These are phyloP conservation scores for Auxenochlorella pyrenoidosa DNA, from an alignment of 139 green algal species.

Conservation along the genomic window DNA sequence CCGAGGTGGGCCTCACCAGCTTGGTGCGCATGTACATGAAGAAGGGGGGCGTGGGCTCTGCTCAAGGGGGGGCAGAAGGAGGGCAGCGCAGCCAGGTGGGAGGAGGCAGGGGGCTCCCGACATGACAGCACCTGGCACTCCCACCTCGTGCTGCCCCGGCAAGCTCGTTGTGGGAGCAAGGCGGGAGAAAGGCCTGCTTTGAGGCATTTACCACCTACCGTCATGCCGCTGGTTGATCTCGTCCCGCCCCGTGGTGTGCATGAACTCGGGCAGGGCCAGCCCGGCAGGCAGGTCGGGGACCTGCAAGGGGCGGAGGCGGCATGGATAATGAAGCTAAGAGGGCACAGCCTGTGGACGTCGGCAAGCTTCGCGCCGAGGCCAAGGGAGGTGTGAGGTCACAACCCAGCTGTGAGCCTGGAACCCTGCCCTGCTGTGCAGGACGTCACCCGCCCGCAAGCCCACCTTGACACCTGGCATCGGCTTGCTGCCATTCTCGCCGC, in stretches of 20 bases:
- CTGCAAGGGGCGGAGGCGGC: neutral
- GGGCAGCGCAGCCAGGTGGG: too few species aligned
- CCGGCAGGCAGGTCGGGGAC: conserved; percentile 10
- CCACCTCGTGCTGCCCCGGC: too few species aligned
- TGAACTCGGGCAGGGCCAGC: conserved; percentile 9
- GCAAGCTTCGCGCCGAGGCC: neutral
- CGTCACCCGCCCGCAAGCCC: neutral
- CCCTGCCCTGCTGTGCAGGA: neutral
- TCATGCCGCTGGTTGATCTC: neutral
- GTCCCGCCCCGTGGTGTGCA: neutral
- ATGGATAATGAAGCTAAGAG: neutral
- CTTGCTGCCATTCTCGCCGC: neutral
- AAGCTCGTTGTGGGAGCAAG: too few species aligned
- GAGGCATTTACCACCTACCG: neutral
- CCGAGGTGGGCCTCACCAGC: conserved; percentile 16
- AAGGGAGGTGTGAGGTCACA: too few species aligned
- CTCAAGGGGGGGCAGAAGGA: too few species aligned
- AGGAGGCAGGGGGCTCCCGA: too few species aligned
- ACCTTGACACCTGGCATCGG: conserved; percentile 43
- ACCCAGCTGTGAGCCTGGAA: neutral
- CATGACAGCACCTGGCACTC: too few species aligned
- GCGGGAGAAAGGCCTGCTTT: too few species aligned
- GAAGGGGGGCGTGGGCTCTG: conserved; percentile 16
- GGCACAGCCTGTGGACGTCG: neutral
- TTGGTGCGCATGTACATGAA: conserved; percentile 48